phyloP scores from a whole-genome alignment of 139 green algal genomes.

The Protoeuglena noctilucae region DNA sequence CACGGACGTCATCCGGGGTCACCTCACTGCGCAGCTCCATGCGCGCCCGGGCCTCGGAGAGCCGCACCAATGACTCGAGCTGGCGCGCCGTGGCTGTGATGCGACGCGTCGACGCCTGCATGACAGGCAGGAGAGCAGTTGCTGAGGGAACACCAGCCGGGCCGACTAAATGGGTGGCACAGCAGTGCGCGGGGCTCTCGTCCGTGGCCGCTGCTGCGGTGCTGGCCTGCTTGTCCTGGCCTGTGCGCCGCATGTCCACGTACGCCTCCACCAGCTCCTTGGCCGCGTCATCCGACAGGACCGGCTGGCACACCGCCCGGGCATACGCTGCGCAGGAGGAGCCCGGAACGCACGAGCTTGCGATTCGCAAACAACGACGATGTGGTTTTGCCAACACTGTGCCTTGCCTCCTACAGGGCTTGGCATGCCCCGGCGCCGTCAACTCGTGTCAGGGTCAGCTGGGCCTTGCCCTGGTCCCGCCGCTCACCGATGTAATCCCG shows the following conservation, averaged over 20 bases:
- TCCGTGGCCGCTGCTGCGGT: slow-evolving; percentile 35
- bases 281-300: slow-evolving; percentile 53
- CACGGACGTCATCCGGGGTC: slow-evolving; percentile 35
- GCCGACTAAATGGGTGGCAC: slow-evolving; percentile 9
- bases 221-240: slow-evolving; percentile 13
- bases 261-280: slow-evolving; percentile 62
- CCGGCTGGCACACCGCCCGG: slow-evolving; percentile 31
- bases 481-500: slow-evolving; percentile 81
- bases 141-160: neutral
- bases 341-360: no score
- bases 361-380: no score
- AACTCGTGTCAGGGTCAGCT: neutral
- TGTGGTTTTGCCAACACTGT: no score
- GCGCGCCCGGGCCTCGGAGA: slow-evolving; percentile 63
- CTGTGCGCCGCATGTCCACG: slow-evolving; percentile 50
- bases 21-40: slow-evolving; percentile 49
- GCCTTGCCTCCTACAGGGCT: no score
- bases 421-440: no score
- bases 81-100: slow-evolving; percentile 83
- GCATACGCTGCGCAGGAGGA: no score
- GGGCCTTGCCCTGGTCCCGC: slow-evolving; percentile 21
- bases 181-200: neutral
- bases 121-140: neutral
- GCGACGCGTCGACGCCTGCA: neutral
- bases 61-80: slow-evolving; percentile 77